Conservation (phyloP, 108 stramenopile genomes). For the Cyclotella choctawhatcheeana region DNA sequence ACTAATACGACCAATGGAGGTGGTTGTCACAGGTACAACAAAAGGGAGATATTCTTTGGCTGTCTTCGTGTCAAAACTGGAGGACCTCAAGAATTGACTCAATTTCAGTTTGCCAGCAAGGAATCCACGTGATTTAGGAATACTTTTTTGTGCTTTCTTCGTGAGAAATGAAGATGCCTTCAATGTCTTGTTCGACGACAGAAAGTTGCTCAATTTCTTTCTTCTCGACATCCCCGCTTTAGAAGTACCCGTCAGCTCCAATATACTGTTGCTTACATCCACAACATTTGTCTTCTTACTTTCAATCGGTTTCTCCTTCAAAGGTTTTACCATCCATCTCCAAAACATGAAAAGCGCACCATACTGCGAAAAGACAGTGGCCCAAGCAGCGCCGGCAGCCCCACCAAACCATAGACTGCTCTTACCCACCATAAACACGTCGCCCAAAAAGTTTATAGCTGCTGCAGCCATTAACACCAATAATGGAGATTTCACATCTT, state of each 20-base stretch:
- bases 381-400: slow-evolving; percentile 91
- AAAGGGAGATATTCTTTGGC: slow-evolving; percentile 68
- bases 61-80: slow-evolving; percentile 25
- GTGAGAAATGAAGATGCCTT: background rate
- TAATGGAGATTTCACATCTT: slow-evolving; percentile 79
- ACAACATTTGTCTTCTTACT: slow-evolving; percentile 20
- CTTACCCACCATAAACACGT: slow-evolving; percentile 68
- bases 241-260: slow-evolving; percentile 64
- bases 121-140: slow-evolving; percentile 37
- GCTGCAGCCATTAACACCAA: slow-evolving; percentile 83
- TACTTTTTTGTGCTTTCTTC: background rate
- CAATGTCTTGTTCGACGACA: slow-evolving; percentile 7
- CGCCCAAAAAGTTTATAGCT: slow-evolving; percentile 78
- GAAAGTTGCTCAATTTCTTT: slow-evolving; percentile 29
- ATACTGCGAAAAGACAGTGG: slow-evolving; percentile 85
- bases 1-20: slow-evolving; percentile 76
- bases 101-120: slow-evolving; percentile 31
- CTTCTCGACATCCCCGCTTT: slow-evolving; percentile 42
- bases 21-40: slow-evolving; percentile 78
- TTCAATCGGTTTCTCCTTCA: slow-evolving; percentile 4
- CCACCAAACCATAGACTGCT: slow-evolving; percentile 70
- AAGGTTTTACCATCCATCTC: slow-evolving; percentile 59
- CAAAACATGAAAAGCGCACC: slow-evolving; percentile 74
- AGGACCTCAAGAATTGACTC: slow-evolving; percentile 7
- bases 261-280: slow-evolving; percentile 64